These are phyloP conservation scores for Amborella trichopoda DNA, from an alignment of 164 flowering plant species.

Conservation along the genomic window DNA sequence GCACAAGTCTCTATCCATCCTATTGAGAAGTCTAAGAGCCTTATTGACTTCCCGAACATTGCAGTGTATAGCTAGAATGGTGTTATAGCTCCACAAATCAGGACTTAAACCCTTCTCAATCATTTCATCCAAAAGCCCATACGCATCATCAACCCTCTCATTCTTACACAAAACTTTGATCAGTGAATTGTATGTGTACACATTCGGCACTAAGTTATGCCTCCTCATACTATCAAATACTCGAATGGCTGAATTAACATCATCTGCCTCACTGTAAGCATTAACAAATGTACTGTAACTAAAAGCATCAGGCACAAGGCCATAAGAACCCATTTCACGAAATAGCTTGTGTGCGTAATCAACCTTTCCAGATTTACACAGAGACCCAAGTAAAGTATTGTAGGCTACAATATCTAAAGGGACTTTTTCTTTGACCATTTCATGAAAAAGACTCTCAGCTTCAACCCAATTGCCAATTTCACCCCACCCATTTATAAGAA, in stretches of 20 bases:
- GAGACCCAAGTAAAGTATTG: constrained; percentile 48
- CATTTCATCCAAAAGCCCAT: constrained; percentile 66
- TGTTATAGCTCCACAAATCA: constrained; percentile 68
- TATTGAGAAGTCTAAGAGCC: constrained; percentile 43
- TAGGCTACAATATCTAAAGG: constrained; percentile 43
- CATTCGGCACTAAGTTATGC: constrained; percentile 47
- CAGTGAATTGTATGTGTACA: constrained; percentile 56
- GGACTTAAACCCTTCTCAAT: constrained; percentile 44
- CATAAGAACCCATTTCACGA: constrained; percentile 36
- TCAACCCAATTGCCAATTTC: constrained; percentile 28
- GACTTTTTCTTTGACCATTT: constrained; percentile 55
- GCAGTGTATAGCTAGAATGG: constrained; percentile 65
- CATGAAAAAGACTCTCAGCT: constrained; percentile 61
- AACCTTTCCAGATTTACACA: constrained; percentile 52
- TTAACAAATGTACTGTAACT: constrained; percentile 61
- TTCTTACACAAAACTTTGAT: constrained; percentile 53
- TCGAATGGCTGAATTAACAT: constrained; percentile 48
- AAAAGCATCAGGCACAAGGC: constrained; percentile 52
- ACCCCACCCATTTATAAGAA: constrained; percentile 72
- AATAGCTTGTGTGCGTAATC: constrained; percentile 58
- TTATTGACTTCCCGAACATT: constrained; percentile 61
- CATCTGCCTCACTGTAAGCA: constrained; percentile 46
- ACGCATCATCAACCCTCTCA: constrained; percentile 58
- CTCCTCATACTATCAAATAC: constrained; percentile 71
- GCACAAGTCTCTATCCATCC: constrained; percentile 51